These are phyloP conservation scores for Primulina eburnea DNA, from an alignment of 257 asterid genomes.

Conservation along the genomic window DNA sequence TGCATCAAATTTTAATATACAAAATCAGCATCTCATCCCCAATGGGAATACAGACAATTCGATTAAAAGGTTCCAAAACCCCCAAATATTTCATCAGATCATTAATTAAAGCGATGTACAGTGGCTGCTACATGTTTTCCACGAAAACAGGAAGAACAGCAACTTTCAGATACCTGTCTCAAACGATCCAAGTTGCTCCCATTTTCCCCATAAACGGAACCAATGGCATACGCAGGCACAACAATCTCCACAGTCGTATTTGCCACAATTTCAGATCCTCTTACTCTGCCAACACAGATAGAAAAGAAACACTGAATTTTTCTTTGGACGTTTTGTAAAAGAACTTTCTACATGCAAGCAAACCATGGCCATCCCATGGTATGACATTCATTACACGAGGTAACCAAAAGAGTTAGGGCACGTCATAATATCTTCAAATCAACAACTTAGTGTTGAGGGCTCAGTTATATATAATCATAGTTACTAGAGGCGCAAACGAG, in stretches of 20 bases:
- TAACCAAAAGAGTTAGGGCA: neutral
- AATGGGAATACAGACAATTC: neutral
- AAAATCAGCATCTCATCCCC: neutral
- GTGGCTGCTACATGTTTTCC: neutral
- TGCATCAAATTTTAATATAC: neutral
- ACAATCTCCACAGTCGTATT: conserved; percentile 62
- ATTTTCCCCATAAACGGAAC: conserved; percentile 57
- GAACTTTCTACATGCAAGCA: too few species aligned
- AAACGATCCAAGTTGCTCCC: conserved; percentile 59
- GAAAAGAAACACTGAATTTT: neutral
- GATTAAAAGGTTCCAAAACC: neutral
- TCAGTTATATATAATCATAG: neutral
- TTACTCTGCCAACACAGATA: conserved; percentile 36
- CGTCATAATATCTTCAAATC: neutral
- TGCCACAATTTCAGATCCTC: conserved; percentile 46
- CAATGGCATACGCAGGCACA: conserved; percentile 48
- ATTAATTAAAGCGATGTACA: neutral
- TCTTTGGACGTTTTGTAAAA: neutral
- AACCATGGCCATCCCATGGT: too few species aligned
- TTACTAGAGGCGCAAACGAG: neutral
- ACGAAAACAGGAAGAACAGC: neutral
- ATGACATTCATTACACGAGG: neutral
- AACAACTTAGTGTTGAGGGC: neutral
- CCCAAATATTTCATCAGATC: neutral
- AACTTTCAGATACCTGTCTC: conserved; percentile 49